A percentile compares a stretch with the other conserved stretches of the same genome.
phyloP scores from a whole-genome alignment of 83 land plant genomes.

The Diphasiastrum complanatum region DNA sequence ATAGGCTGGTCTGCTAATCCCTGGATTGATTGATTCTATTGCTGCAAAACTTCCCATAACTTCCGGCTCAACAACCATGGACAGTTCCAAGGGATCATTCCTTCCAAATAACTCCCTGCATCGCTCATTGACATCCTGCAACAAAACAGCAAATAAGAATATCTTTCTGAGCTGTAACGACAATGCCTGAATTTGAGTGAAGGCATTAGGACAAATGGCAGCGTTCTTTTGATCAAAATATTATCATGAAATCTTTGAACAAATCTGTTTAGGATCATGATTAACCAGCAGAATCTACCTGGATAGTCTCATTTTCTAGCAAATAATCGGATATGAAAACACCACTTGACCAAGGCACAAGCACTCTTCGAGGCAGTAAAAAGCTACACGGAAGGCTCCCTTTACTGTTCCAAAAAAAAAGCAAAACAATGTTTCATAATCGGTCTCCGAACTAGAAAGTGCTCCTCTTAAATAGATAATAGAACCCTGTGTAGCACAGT shows the following conservation, averaged over 20 bases:
- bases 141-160: background rate
- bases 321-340: slow-evolving; percentile 21
- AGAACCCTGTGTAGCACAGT: background rate
- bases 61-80: slow-evolving; percentile 17
- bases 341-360: slow-evolving; percentile 22
- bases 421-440: background rate
- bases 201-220: background rate
- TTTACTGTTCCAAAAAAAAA: slow-evolving; percentile 7
- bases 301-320: slow-evolving; percentile 18
- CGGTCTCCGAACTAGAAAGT: background rate
- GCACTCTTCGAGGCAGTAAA: slow-evolving; percentile 20
- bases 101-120: slow-evolving; percentile 20
- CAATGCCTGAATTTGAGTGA: background rate
- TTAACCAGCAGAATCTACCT: background rate
- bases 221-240: background rate
- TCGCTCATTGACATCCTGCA: slow-evolving; percentile 25
- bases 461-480: background rate
- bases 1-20: too few species aligned
- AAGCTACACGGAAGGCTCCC: slow-evolving; percentile 4
- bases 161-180: background rate
- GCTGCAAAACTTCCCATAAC: too few species aligned
- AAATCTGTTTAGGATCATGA: background rate
- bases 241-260: background rate
- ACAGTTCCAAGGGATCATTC: slow-evolving; percentile 9
- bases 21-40: too few species aligned